phyloP scores from a whole-genome alignment of 148 eudicot genomes.

The Pouteria glomerata region DNA sequence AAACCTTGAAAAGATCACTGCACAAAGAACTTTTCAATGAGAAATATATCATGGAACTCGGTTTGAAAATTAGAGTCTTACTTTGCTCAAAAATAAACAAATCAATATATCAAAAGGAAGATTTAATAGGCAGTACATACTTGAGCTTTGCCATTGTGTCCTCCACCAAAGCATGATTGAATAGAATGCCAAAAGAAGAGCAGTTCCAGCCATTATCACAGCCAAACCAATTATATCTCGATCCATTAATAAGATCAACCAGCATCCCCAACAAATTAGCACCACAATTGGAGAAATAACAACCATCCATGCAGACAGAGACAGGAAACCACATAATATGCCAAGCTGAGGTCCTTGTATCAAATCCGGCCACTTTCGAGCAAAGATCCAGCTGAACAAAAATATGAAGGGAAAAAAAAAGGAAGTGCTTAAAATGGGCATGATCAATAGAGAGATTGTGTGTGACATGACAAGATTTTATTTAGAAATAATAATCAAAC shows the following conservation, averaged over 20 bases:
- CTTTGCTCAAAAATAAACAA: not conserved
- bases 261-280: conserved; percentile 76
- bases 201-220: conserved; percentile 85
- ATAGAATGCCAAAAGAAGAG: conserved; percentile 92
- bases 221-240: conserved; percentile 89
- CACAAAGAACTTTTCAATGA: not conserved
- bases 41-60: not conserved
- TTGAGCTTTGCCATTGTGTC: conserved; percentile 98
- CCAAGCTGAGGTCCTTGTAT: conserved; percentile 79
- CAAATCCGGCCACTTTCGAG: conserved; percentile 83
- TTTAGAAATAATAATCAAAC: not conserved
- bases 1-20: not conserved
- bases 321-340: conserved; percentile 54
- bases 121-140: conserved; percentile 39
- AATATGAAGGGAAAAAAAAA: conserved; percentile 6
- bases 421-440: not conserved
- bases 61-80: too few species aligned
- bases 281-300: conserved; percentile 76
- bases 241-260: conserved; percentile 60
- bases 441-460: not conserved
- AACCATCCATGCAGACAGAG: conserved; percentile 61
- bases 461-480: not conserved
- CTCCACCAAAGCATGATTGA: conserved; percentile 99
- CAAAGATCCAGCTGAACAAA: conserved; percentile 86
- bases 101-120: not conserved